Percentiles rank a stretch among this genome's conserved stretches.
phyloP scores from a whole-genome alignment of 176 grass and related monocot species.

The Aegilops bicornis region DNA sequence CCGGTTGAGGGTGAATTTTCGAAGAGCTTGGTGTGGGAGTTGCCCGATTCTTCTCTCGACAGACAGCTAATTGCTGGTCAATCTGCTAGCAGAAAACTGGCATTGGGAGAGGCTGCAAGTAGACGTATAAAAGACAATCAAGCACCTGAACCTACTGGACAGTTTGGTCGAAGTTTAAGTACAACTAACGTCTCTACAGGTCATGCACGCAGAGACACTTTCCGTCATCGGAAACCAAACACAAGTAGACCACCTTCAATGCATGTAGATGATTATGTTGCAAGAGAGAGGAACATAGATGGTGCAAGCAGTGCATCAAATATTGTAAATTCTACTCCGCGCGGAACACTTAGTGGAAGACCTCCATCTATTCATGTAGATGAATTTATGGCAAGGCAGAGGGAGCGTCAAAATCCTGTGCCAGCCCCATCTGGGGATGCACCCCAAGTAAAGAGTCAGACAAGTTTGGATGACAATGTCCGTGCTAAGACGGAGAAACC shows the following conservation, averaged over 20 bases:
- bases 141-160: slow-evolving; percentile 58
- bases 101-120: slow-evolving; percentile 50
- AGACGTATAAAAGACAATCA: slow-evolving; percentile 65
- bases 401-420: slow-evolving; percentile 75
- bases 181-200: slow-evolving; percentile 52
- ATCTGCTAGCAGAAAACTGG: slow-evolving; percentile 69
- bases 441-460: slow-evolving; percentile 48
- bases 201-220: slow-evolving; percentile 86
- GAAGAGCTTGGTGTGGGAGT: slow-evolving; percentile 83
- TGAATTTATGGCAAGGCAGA: slow-evolving; percentile 97
- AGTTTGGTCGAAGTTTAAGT: slow-evolving; percentile 59
- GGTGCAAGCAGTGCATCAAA: slow-evolving; percentile 86
- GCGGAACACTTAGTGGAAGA: slow-evolving; percentile 65
- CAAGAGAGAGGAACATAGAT: slow-evolving; percentile 97
- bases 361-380: slow-evolving; percentile 99
- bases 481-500: slow-evolving; percentile 50
- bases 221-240: slow-evolving; percentile 94
- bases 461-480: slow-evolving; percentile 55
- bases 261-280: slow-evolving; percentile 99
- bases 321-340: slow-evolving; percentile 69
- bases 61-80: slow-evolving; percentile 49
- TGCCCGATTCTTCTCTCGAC: slow-evolving; percentile 87
- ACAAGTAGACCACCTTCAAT: slow-evolving; percentile 98
- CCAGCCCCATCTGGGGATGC: slow-evolving; percentile 47
- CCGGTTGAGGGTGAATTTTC: slow-evolving; percentile 46